phyloP scores from a whole-genome alignment of 805 yeast genomes.

The Metschnikowia borealis region DNA sequence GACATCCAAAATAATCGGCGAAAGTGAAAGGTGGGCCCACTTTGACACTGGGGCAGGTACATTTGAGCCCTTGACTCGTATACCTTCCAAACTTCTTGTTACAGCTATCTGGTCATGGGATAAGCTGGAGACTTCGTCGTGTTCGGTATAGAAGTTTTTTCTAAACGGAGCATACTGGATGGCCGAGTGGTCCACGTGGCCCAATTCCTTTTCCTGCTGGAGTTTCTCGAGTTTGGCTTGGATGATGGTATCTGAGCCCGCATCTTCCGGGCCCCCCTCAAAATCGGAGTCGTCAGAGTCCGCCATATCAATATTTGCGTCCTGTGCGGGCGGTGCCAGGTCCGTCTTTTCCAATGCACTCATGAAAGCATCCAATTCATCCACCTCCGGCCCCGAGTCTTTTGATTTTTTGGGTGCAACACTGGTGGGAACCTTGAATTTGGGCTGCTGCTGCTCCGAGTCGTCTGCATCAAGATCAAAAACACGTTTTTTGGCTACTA shows the following conservation, averaged over 20 bases:
- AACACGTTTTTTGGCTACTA: not conserved
- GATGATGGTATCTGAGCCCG: slow-evolving; percentile 23
- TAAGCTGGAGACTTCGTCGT: slow-evolving; percentile 47
- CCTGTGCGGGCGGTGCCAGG: not conserved
- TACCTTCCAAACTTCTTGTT: slow-evolving; percentile 57
- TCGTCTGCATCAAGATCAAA: slow-evolving; percentile 29
- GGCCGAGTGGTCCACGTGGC: slow-evolving; percentile 43
- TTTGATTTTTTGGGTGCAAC: not conserved
- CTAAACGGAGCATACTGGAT: slow-evolving; percentile 51
- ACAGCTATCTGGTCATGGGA: slow-evolving; percentile 53
- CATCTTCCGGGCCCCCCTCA: not conserved
- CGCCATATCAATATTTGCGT: slow-evolving; percentile 6
- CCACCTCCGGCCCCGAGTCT: slow-evolving; percentile 6
- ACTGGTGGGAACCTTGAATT: slow-evolving; percentile 21
- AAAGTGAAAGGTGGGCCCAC: slow-evolving; percentile 83
- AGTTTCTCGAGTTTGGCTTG: slow-evolving; percentile 37
- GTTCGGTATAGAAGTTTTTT: slow-evolving; percentile 60
- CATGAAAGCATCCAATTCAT: slow-evolving; percentile 27
- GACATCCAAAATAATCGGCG: slow-evolving; percentile 51
- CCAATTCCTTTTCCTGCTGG: slow-evolving; percentile 48
- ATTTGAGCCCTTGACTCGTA: slow-evolving; percentile 56
- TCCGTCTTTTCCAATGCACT: slow-evolving; percentile 4
- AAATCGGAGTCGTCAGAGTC: slow-evolving; percentile 25
- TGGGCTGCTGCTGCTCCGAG: slow-evolving; percentile 14
- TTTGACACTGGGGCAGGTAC: slow-evolving; percentile 63